These are phyloP conservation scores for Acrocalymma vagum DNA, from an alignment of 2,329 filamentous ascomycete genomes.

Conservation along the genomic window DNA sequence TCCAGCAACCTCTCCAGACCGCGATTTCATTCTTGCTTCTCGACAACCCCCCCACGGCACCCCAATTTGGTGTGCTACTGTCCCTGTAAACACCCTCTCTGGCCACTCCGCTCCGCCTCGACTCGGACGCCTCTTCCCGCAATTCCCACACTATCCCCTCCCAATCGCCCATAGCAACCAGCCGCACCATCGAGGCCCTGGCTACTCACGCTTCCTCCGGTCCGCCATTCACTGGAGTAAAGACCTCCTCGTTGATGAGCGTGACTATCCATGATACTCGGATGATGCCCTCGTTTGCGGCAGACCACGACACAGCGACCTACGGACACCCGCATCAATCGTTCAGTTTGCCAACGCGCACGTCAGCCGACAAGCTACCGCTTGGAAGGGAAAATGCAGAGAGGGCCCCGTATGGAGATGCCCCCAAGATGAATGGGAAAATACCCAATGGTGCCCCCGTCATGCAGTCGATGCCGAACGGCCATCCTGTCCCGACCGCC, in stretches of 20 bases:
- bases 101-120: too few species aligned
- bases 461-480: slow-evolving; percentile 45
- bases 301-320: slow-evolving; percentile 51
- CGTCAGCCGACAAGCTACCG: slow-evolving; percentile 33
- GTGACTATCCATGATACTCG: slow-evolving; percentile 44
- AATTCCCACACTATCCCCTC: slow-evolving; percentile 2
- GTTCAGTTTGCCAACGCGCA: slow-evolving; percentile 33
- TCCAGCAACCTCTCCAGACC: slow-evolving; percentile 5
- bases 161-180: slow-evolving; percentile 23
- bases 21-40: slow-evolving; percentile 21
- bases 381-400: slow-evolving; percentile 29
- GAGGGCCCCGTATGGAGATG: slow-evolving; percentile 35
- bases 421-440: slow-evolving; percentile 42
- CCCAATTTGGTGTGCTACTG: slow-evolving; percentile 1
- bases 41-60: not conserved
- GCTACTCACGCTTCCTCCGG: slow-evolving; percentile 35
- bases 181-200: slow-evolving; percentile 22
- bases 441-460: slow-evolving; percentile 34
- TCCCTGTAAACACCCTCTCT: too few species aligned
- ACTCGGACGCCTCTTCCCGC: slow-evolving; percentile 1
- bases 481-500: slow-evolving; percentile 40
- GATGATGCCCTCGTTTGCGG: slow-evolving; percentile 61
- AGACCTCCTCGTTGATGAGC: slow-evolving; percentile 39
- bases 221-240: slow-evolving; percentile 34
- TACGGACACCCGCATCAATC: slow-evolving; percentile 35